These are phyloP conservation scores for Noccaea caerulescens DNA, from an alignment of 345 rosid species.

Conservation along the genomic window DNA sequence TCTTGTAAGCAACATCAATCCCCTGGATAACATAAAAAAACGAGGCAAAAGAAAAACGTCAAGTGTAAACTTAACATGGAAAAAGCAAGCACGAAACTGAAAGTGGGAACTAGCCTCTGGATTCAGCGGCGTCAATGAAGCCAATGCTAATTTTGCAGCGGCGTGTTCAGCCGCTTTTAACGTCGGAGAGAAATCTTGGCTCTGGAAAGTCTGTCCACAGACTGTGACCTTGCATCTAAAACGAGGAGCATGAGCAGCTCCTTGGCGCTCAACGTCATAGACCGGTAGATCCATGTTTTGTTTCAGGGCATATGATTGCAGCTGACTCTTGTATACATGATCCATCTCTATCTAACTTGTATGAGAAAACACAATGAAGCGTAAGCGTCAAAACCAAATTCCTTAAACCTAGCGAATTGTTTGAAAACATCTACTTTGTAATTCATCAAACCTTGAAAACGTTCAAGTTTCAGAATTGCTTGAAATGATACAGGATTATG, in stretches of 20 bases:
- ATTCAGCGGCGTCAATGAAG: slow-evolving; percentile 42
- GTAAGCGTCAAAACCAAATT: not conserved
- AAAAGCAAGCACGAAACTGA: not conserved
- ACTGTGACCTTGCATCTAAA: slow-evolving; percentile 58
- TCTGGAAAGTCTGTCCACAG: slow-evolving; percentile 51
- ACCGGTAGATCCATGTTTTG: slow-evolving; percentile 48
- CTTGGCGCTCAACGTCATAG: slow-evolving; percentile 55
- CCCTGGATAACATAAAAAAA: slow-evolving; percentile 44
- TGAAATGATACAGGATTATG: no score
- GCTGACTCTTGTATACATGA: slow-evolving; percentile 49
- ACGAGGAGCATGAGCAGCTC: slow-evolving; percentile 64
- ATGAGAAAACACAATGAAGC: no score
- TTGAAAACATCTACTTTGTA: no score
- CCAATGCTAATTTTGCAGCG: slow-evolving; percentile 67
- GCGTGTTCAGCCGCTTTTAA: slow-evolving; percentile 66
- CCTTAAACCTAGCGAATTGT: no score
- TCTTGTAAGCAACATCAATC: slow-evolving; percentile 55
- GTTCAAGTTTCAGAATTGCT: no score
- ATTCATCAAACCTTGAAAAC: no score
- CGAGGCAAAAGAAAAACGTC: not conserved
- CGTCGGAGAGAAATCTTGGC: slow-evolving; percentile 49
- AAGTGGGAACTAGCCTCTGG: slow-evolving; percentile 45
- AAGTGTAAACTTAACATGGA: not conserved
- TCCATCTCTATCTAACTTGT: slow-evolving; percentile 23
- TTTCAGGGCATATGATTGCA: slow-evolving; percentile 61